Evolutionary conservation across 441 rosid genomes (phyloP).

Genomic region (Omphalea diandra): DNA sequence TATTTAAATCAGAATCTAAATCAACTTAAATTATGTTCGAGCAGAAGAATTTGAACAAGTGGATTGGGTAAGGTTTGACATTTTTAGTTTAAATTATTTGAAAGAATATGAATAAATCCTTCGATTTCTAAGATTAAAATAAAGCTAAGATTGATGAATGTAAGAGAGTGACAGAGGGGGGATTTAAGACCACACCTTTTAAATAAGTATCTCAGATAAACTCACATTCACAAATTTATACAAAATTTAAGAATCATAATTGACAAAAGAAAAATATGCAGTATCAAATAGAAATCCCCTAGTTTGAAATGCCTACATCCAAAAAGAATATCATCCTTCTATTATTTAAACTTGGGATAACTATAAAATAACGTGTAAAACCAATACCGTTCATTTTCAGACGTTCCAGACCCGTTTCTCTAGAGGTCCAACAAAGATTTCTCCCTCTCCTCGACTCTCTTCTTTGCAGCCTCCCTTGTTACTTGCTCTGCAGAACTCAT

Average conservation of each 20-base stretch:
- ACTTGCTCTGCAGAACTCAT: constrained; percentile 73
- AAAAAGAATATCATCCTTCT: neutral
- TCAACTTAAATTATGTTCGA: constrained; percentile 3
- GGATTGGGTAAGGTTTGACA: too few relatives aligned
- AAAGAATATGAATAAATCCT: too few relatives aligned
- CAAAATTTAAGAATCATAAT: neutral
- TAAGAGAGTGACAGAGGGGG: neutral
- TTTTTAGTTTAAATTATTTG: too few relatives aligned
- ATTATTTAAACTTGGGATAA: neutral
- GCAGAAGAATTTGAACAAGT: neutral
- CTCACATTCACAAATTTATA: neutral
- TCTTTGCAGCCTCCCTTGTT: constrained; percentile 77
- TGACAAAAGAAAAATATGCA: neutral
- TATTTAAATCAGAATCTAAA: constrained; percentile 3
- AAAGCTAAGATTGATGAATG: neutral
- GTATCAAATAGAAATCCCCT: neutral
- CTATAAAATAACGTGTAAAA: neutral
- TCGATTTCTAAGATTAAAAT: neutral
- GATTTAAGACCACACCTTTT: neutral
- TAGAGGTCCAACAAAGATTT: constrained; percentile 84
- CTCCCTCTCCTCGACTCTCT: constrained; percentile 90
- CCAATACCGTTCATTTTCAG: constrained; percentile 14
- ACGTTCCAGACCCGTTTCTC: constrained; percentile 41
- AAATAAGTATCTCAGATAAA: neutral
- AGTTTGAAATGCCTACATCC: neutral